Evolutionary conservation across 352 stramenopile species (phyloP), one percentile per base, ranked within the genome.

Genomic region (Phytophthora uliginosa): DNA sequence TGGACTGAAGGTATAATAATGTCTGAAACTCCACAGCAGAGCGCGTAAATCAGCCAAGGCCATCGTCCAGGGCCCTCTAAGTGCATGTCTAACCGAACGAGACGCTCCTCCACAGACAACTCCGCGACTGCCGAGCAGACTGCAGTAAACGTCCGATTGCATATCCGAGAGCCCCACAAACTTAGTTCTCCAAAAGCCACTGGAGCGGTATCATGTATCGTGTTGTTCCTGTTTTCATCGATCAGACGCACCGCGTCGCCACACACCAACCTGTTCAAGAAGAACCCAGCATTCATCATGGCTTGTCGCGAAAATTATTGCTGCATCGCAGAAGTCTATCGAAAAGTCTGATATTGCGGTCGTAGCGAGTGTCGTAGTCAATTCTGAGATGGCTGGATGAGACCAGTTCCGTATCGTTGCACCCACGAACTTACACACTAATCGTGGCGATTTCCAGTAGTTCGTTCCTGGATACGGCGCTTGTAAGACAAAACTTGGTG

Each of bases 381-480:
- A 47, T 18, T 47, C 13, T n/a, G 13, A 18, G 38, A 47, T 5
- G 38, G 15, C 38, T 47, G 38, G 38, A 7, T 47, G 10, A 7
- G 3, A 7, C 45, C 45, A 51, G n/a, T 51, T 51, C 8, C 7
- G n/a, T 7, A 51, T 26, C 45, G 45, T 7, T 47, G n/a, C 13
- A 18, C 18, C 2, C 33, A 38, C 33, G 7, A 7, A 12, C 7
- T 38, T 2, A 38, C 38, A 6, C 7, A 12, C 4, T 5, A 17
- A n/a, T 47, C 38, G 9, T 5, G 15, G 3, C 9, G 13, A 47
- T 7, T 47, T 47, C 7, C 2, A 38, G 8, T 47, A 0, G 38
- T 12, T 48, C 7, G 42, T 65, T 17, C 45, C 58, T 56, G 58
- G 58, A 8, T 56, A 65, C 26, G 58, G 45, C 3, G 5, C 53